These are phyloP conservation scores for Globisporangium nodosum DNA, from an alignment of 352 stramenopile genomes.

Conservation along the genomic window DNA sequence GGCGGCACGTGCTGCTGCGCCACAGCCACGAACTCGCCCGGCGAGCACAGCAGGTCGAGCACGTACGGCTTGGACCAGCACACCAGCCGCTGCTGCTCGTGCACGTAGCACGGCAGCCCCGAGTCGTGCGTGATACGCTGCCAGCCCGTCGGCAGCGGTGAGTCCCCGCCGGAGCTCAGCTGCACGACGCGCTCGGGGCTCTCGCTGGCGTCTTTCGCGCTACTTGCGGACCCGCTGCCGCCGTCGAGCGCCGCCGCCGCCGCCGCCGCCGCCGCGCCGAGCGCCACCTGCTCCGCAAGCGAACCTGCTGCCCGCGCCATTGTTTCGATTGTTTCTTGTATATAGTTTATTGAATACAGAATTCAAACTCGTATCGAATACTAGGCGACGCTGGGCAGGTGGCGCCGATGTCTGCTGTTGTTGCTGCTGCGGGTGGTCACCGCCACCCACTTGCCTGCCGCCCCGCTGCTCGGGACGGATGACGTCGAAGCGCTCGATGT, in stretches of 20 bases:
- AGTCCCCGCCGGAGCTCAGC: constrained; percentile 39
- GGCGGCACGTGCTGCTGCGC: constrained; percentile 60
- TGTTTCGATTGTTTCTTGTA: constrained; percentile 7
- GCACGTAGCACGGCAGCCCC: constrained; percentile 63
- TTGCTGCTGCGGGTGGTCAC: background rate
- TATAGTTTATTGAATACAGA: background rate
- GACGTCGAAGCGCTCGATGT: background rate
- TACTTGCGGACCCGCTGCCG: background rate
- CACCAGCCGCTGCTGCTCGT: constrained; percentile 45
- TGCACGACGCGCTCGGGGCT: constrained; percentile 39
- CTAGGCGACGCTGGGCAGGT: background rate
- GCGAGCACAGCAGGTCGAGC: constrained; percentile 25
- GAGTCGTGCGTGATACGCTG: constrained; percentile 56
- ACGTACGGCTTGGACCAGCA: constrained; percentile 71
- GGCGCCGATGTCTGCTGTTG: background rate
- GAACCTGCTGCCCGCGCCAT: constrained; percentile 17
- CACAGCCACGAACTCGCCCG: constrained; percentile 30
- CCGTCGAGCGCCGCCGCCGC: constrained; percentile 11
- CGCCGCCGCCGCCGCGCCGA: constrained; percentile 16
- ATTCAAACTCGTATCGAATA: background rate
- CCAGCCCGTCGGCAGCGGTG: constrained; percentile 55
- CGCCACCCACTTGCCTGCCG: background rate
- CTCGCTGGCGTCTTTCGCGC: constrained; percentile 10
- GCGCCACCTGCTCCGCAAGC: constrained; percentile 14
- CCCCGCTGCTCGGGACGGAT: background rate